A percentile compares a stretch with the other conserved stretches of the same genome.
These are phyloP conservation scores for Cutaneotrichosporon dermatis DNA, from an alignment of 1,284 basidiomycete species.

Conservation along the genomic window DNA sequence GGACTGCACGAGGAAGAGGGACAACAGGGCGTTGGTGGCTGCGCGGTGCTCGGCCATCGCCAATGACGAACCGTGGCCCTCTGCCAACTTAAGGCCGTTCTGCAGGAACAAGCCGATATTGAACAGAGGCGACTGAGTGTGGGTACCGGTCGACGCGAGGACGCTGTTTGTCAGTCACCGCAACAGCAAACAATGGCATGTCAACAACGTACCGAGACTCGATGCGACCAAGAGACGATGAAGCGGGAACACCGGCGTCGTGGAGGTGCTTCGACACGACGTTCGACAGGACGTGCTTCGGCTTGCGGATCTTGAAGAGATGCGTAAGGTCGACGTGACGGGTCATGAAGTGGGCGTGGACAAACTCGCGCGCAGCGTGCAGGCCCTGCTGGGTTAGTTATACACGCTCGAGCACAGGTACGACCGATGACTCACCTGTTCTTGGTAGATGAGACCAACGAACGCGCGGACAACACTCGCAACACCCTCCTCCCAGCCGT, in stretches of 20 bases:
- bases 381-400: conserved; percentile 56
- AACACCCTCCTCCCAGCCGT: conserved; percentile 45
- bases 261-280: conserved; percentile 66
- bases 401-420: background rate
- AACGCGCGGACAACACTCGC: conserved; percentile 52
- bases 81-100: conserved; percentile 75
- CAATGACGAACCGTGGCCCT: conserved; percentile 88
- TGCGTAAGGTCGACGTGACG: conserved; percentile 73
- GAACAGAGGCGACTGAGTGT: conserved; percentile 82
- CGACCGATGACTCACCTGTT: conserved; percentile 45
- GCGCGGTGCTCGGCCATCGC: conserved; percentile 95
- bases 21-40: conserved; percentile 43
- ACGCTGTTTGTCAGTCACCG: conserved; percentile 54
- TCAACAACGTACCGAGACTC: conserved; percentile 55
- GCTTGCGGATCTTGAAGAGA: conserved; percentile 85
- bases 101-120: conserved; percentile 91
- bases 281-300: conserved; percentile 71
- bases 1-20: conserved; percentile 38
- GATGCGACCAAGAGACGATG: conserved; percentile 53
- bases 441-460: conserved; percentile 55
- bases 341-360: conserved; percentile 76
- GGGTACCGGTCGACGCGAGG: conserved; percentile 85
- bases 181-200: background rate
- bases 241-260: conserved; percentile 53
- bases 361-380: conserved; percentile 74